These are phyloP conservation scores for Penicillium cinerascens DNA, from an alignment of 495 filamentous ascomycete species.

Conservation along the genomic window DNA sequence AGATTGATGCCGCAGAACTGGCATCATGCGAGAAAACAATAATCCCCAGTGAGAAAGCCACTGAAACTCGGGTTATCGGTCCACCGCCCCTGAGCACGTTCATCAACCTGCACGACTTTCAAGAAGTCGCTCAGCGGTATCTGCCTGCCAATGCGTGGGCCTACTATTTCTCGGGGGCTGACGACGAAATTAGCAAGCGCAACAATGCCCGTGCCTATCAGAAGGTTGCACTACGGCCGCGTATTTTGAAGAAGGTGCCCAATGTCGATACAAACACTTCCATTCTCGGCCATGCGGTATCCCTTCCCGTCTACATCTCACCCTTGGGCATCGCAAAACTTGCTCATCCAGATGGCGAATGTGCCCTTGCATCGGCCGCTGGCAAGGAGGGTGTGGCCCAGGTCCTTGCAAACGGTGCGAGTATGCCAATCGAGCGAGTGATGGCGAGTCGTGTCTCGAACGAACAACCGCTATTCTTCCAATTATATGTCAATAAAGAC, in stretches of 20 bases:
- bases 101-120: conserved; percentile 66
- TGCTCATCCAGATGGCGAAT: conserved; percentile 76
- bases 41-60: not conserved
- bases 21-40: not conserved
- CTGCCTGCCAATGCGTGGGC: conserved; percentile 71
- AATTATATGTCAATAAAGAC: conserved; percentile 87
- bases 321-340: conserved; percentile 78
- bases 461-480: conserved; percentile 74
- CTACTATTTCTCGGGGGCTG: conserved; percentile 79
- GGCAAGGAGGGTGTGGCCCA: conserved; percentile 54
- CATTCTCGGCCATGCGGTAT: conserved; percentile 69
- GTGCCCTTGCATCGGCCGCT: conserved; percentile 67
- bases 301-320: conserved; percentile 74
- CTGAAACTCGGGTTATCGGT: not conserved
- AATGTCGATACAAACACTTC: conserved; percentile 66
- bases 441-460: conserved; percentile 49
- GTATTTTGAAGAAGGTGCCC: conserved; percentile 67
- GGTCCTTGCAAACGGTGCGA: conserved; percentile 35
- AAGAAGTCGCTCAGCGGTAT: conserved; percentile 48
- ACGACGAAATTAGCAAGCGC: conserved; percentile 83
- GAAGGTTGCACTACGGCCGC: conserved; percentile 76
- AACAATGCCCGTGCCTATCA: conserved; percentile 79
- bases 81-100: conserved; percentile 54
- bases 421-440: conserved; percentile 65
- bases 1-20: conserved; percentile 16